Base-by-base conservation (phyloP, 352 stramenopile genomes). In the Saprolegnia parasitica region DNA sequence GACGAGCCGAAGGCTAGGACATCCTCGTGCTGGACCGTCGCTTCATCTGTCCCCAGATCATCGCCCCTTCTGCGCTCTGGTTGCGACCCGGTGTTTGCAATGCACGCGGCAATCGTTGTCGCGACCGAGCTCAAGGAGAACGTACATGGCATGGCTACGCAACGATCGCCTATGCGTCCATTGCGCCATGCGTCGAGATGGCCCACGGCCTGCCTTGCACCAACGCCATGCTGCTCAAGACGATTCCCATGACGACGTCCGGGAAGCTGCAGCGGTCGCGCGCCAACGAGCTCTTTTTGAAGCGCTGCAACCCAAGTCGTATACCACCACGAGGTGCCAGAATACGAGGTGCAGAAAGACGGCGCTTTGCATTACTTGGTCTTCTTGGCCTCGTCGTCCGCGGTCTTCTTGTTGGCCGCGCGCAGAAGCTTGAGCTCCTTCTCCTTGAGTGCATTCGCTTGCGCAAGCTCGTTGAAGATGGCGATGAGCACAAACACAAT, bases 401-500 rank as follows among this genome's bases (percentile, higher is more conserved):
- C 45, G 9, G 64, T 32, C 50, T 68, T 68, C 23, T 68, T 50
- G 46, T 68, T 58, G 42, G 40, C 26, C 16, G 62, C 62, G 37
- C 62, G 62, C 40, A 68, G 40, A 15, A 68, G 32, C 32, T 68
- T 68, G 32, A 68, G 35, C 45, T 72, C 56, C 78, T 91, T 76
- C 63, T 89, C 79, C 71, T 92, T 79, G 9, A 92, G 79, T 47
- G 83, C 63, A 65, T 90, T 89, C 77, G 77, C 85, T 70, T 81
- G 78, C 70, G 90, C 73, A 57, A 93, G 81, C 45, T 85, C 84
- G 55, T 91, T 87, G 74, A 83, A 89, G 39, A 93, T 79, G 32
- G 86, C 86, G 23, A 93, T 71, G 47, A 93, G 71, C 73, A 88
- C 75, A 74, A 92, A 79, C 58, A 92, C 81, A 35, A 91, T 75